Base-by-base conservation (phyloP, 1,139 yeast genomes). In the Yamadazyma kanchanaburiensis region DNA sequence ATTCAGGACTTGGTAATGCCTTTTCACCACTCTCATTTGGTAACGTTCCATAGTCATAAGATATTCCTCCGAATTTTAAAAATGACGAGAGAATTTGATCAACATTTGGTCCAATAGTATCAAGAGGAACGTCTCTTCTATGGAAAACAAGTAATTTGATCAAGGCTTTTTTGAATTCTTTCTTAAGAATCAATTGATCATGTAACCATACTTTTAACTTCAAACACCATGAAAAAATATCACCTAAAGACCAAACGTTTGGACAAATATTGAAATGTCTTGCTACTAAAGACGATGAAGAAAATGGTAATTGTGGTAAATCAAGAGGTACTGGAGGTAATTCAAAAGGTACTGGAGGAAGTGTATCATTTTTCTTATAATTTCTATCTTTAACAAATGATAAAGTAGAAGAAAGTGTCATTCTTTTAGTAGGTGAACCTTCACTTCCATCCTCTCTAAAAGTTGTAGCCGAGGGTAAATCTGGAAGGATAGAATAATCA, bases 281-380 rank as follows among this genome's bases (percentile, higher is more conserved):
- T 20, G 64, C 63, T n/a, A 63, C 65, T 25, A 79, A 53, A 1
- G 71, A 55, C 4, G 73, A 64, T 0, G 81, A 67, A 6, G 74
- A 53, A 38, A 78, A 78, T 3, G 82, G 83, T 10, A 78, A 58
- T 26, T 69, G 64, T 0, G 85, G 85, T 11, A 77, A 56, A 21
- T 73, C 76, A 16, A 64, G 43, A 1, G 83, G 82, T 4, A 70
- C 64, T 0, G 73, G 70, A 0, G 80, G 80, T 13, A 75, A 49
- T 3, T 44, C 57, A 17, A 64, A 43, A 1, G 83, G 82, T 4
- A 70, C 63, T 0, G 73, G 70, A 0, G 80, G 80, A 13, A 75
- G 49, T 3, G 43, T 56, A 21, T 45, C 54, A 28, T 52, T 44
- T 30, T 45, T 49, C 28, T 44, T 42, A 20, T 40, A 40, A 4